Evolutionary conservation across 331 rosid genomes (phyloP).

Genomic region (Prunus yedoensis): DNA sequence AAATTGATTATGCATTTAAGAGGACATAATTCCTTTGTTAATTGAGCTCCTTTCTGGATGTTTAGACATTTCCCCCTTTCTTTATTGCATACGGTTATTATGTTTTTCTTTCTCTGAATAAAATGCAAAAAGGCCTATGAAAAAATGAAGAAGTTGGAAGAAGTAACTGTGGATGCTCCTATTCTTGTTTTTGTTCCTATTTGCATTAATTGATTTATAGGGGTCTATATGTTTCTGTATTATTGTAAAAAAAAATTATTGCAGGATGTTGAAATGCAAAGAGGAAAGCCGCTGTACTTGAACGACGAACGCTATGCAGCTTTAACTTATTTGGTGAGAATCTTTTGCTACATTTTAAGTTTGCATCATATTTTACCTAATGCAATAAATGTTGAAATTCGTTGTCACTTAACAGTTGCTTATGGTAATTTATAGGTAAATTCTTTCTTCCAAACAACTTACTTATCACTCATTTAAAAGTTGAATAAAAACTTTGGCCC

Average conservation of each 20-base stretch:
- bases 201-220: neutral
- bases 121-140: neutral
- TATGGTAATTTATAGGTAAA: neutral
- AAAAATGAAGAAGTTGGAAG: neutral
- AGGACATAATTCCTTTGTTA: neutral
- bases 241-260: constrained; percentile 15
- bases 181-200: neutral
- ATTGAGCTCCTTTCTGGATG: constrained; percentile 1
- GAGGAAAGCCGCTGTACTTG: constrained; percentile 92
- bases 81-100: neutral
- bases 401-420: neutral
- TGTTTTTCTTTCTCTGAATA: neutral
- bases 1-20: neutral
- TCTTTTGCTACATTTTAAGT: neutral
- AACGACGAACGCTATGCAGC: constrained; percentile 94
- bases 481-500: neutral
- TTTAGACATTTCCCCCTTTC: neutral
- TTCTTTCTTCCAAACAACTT: neutral
- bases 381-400: neutral
- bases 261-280: constrained; percentile 76
- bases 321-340: constrained; percentile 73
- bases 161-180: neutral
- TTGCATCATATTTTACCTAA: neutral
- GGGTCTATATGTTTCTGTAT: neutral
- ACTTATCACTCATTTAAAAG: neutral